Evolutionary conservation across 192 early-diverging fungal species (phyloP).

Genomic region (Backusella sp.): DNA sequence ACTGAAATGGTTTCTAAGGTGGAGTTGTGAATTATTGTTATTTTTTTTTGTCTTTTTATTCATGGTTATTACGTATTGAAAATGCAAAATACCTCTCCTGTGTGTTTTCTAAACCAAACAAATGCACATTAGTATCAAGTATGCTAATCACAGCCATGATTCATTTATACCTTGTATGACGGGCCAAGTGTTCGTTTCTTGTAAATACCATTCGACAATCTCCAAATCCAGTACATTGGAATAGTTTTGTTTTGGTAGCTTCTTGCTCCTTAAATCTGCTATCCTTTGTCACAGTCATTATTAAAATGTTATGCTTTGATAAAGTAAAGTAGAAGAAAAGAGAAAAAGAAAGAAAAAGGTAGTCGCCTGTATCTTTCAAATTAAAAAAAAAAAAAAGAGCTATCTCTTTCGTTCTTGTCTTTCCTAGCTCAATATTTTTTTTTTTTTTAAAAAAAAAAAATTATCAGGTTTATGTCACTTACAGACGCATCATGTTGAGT

Average conservation of each 20-base stretch:
- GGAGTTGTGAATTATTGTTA: background rate
- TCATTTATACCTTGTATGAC: conserved; percentile 41
- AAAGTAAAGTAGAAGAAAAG: background rate
- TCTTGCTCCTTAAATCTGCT: background rate
- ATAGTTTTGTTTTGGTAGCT: conserved; percentile 27
- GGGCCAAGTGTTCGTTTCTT: conserved; percentile 41
- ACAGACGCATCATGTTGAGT: background rate
- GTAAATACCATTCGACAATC: conserved; percentile 51
- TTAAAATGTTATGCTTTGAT: background rate
- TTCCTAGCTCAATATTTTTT: background rate
- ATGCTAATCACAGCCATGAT: background rate
- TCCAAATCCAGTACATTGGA: conserved; percentile 49
- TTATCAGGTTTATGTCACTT: background rate
- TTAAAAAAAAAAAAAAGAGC: background rate
- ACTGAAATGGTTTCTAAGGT: conserved; percentile 68
- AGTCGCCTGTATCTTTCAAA: background rate
- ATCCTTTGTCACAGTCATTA: background rate
- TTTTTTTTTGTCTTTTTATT: background rate
- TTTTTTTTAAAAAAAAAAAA: too few relatives aligned
- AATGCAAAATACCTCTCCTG: conserved; percentile 27
- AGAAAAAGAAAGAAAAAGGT: background rate
- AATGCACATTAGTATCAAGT: background rate
- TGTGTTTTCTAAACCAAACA: conserved; percentile 23
- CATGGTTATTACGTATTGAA: background rate
- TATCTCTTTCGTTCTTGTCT: background rate